Base-by-base conservation (phyloP, 2,329 filamentous ascomycete species). In the Neocucurbitaria cava region DNA sequence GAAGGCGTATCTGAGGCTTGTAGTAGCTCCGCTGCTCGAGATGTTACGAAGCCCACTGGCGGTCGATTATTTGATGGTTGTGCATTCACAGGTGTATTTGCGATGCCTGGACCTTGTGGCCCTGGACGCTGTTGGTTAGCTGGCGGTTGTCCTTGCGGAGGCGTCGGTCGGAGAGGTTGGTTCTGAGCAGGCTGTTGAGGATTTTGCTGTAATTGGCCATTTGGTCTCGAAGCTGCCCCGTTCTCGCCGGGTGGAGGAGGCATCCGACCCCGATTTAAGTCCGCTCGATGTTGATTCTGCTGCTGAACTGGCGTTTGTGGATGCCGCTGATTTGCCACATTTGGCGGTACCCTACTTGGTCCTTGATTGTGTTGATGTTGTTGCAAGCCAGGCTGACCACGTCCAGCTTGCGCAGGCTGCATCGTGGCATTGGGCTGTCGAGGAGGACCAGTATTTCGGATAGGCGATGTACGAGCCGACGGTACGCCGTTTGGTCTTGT, bases 31-130 rank as follows among this genome's bases (percentile, higher is more conserved):
- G 78, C 78, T 36, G 73, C 77, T 31, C 79, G 76, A 8, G 77
- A 79, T 13, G 78, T 79, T 10, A 81, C 73, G 57, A 82, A 82
- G 35, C 80, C 79, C 39, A 76, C 66, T 1, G 77, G 70, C 20
- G 72, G 65, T 30, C 71, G 62, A 44, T 64, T 52, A 17, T 62
- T 58, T 11, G 56, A 46, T 49, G 62, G 49, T 20, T 56, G 54
- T 39, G 52, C 55, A 15, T 64, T 68, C 28, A 52, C 46, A 21
- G 56, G 46, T 7, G 62, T 48, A 17, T 44, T 53, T 31, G 60
- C 48, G 15, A 53, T 46, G 17, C 30, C 41, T 38, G 61, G 55
- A n/a, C 33, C 52, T 38, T 58, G 62, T 3, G 53, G 62, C 30
- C 36, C 56, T 17, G 54, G 50, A 26, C 65, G 65, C 33, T 48